Base-by-base conservation (phyloP, 352 stramenopile genomes). In the Phytophthora melonis region DNA sequence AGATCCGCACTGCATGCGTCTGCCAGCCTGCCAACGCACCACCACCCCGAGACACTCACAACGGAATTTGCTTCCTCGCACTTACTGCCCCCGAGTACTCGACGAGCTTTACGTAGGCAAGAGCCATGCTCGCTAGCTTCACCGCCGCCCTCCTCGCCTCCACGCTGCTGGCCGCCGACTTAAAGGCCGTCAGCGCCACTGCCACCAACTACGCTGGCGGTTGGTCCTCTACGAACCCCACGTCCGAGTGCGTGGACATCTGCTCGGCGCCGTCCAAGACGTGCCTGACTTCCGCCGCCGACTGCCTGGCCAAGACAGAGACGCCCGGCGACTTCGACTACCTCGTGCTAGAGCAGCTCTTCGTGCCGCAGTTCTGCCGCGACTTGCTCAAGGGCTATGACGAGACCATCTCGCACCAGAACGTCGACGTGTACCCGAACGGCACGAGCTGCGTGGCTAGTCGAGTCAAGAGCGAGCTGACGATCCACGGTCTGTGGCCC, bases 311-410 rank as follows among this genome's bases (percentile, higher is more conserved):
- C 62, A 92, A 93, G 79, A 81, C 82, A 54, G 68, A 85, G 77
- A 66, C 63, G 13, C 81, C 85, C 14, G 82, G 86, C 47, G 85
- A 92, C 77, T 93, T 87, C 49, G 88, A 93, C 80, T 93, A 90
- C 72, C 68, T 95, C 50, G 61, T 93, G 57, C 74, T 95, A 14
- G 86, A 94, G 77, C 83, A 94, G 72, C 73, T 94, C 65, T 94
- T 89, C 69, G 77, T 90, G 58, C 88, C 88, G 75, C 86, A 94
- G 75, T 94, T 88, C 72, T 94, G 88, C 72, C 88, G 88, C 34
- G 88, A 94, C 66, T 71, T 94, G 54, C 80, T 93, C 47, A 65
- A 79, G 10, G 88, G 88, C 9, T 30, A 30, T 5, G 86, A 93
- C 74, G 84, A 75, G 57, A 93, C 86, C 39, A 81, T 92, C 70